Conservation (phyloP, 2,329 filamentous ascomycete genomes). For the Bipolaris victoriae region DNA sequence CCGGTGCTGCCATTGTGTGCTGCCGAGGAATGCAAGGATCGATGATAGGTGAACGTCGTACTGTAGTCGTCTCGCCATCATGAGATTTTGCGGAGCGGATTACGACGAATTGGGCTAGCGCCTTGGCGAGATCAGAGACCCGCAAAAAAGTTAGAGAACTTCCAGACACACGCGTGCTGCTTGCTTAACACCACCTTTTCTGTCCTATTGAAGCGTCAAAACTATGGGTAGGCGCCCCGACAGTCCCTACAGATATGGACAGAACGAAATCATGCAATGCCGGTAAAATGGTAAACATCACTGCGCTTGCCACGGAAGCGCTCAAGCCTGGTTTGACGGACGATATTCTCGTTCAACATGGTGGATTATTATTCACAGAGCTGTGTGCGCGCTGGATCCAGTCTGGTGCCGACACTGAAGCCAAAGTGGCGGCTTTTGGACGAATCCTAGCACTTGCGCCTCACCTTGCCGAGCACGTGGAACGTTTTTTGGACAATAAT, state of each 20-base stretch:
- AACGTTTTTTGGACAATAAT: constrained; percentile 53
- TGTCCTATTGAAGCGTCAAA: constrained; percentile 37
- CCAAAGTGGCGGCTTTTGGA: constrained; percentile 72
- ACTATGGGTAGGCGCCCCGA: constrained; percentile 46
- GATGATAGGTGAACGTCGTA: constrained; percentile 26
- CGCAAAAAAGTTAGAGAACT: constrained; percentile 37
- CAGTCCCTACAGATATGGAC: constrained; percentile 25
- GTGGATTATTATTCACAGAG: constrained; percentile 74
- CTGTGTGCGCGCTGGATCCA: constrained; percentile 79
- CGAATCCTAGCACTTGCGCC: constrained; percentile 82
- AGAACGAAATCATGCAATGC: constrained; percentile 19
- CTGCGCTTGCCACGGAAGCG: constrained; percentile 36
- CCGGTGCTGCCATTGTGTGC: constrained; percentile 52
- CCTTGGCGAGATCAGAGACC: constrained; percentile 26
- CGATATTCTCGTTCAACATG: constrained; percentile 74
- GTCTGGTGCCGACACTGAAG: constrained; percentile 47
- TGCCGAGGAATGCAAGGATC: constrained; percentile 23
- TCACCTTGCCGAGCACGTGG: constrained; percentile 75
- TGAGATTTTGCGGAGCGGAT: constrained; percentile 40
- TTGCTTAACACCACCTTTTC: constrained; percentile 22
- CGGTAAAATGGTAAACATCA: constrained; percentile 38
- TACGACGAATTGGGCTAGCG: constrained; percentile 34
- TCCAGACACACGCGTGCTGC: constrained; percentile 17
- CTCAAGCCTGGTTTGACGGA: constrained; percentile 74
- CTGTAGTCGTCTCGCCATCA: constrained; percentile 25